phyloP scores from a whole-genome alignment of 805 yeast genomes.

The Kuraishia piskuri region DNA sequence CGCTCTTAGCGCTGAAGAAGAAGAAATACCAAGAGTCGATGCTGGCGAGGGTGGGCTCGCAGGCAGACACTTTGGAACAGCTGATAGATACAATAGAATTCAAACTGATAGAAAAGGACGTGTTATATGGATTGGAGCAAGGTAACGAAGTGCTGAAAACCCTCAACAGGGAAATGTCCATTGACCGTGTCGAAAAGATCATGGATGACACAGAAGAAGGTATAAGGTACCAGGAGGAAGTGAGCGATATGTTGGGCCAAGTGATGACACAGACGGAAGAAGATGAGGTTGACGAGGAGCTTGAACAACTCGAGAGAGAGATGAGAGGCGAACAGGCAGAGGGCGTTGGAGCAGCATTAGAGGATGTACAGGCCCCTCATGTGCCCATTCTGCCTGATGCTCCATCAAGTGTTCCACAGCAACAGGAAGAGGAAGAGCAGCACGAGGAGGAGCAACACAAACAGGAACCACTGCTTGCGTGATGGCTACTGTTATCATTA shows the following conservation, averaged over 20 bases:
- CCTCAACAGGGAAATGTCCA: slow-evolving; percentile 68
- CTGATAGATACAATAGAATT: slow-evolving; percentile 79
- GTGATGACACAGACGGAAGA: slow-evolving; percentile 38
- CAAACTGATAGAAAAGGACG: slow-evolving; percentile 81
- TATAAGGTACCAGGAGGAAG: slow-evolving; percentile 66
- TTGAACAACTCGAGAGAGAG: slow-evolving; percentile 41
- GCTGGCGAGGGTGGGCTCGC: slow-evolving; percentile 65
- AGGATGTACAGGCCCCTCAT: slow-evolving; percentile 12
- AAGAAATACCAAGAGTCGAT: slow-evolving; percentile 75
- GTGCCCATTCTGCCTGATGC: slow-evolving; percentile 20
- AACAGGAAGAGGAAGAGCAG: slow-evolving; percentile 13
- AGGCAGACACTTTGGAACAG: slow-evolving; percentile 70
- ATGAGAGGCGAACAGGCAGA: slow-evolving; percentile 12
- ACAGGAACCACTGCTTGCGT: neutral
- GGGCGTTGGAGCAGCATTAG: slow-evolving; percentile 5
- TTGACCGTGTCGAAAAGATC: slow-evolving; percentile 71
- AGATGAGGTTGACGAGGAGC: slow-evolving; percentile 59
- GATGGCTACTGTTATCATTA: neutral
- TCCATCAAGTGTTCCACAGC: slow-evolving; percentile 14
- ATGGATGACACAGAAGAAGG: slow-evolving; percentile 85
- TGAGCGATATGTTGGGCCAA: slow-evolving; percentile 42
- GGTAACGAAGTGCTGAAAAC: slow-evolving; percentile 73
- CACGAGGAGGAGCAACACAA: slow-evolving; percentile 10
- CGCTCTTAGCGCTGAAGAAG: slow-evolving; percentile 61
- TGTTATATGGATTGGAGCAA: slow-evolving; percentile 66